phyloP scores from a whole-genome alignment of 768 basidiomycete species.

The Termitomyces sp. region DNA sequence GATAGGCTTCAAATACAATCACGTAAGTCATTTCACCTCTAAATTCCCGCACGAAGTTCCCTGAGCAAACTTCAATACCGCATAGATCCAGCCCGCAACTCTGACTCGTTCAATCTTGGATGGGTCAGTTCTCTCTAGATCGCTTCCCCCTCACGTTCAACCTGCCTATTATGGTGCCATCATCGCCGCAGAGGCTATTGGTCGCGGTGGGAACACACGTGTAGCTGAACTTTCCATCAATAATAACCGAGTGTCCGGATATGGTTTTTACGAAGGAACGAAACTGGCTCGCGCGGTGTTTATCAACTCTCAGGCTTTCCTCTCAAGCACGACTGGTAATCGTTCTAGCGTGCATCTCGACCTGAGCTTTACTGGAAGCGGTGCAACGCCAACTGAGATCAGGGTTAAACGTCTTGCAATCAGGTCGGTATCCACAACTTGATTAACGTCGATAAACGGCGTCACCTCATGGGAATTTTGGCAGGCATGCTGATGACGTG shows the following conservation, averaged over 20 bases:
- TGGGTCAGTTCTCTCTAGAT: constrained; percentile 41
- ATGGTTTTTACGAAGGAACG: constrained; percentile 51
- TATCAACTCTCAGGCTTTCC: constrained; percentile 53
- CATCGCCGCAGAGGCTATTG: constrained; percentile 53
- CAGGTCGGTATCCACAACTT: constrained; percentile 25
- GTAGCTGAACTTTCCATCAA: constrained; percentile 43
- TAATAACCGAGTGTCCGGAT: constrained; percentile 46
- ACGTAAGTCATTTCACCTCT: constrained; percentile 29
- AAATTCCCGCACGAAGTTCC: background rate
- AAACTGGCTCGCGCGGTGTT: constrained; percentile 44
- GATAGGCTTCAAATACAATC: constrained; percentile 67
- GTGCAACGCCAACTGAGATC: constrained; percentile 22
- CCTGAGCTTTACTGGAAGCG: constrained; percentile 28
- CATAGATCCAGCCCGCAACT: constrained; percentile 56
- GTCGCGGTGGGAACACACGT: constrained; percentile 31
- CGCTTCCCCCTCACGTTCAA: constrained; percentile 55
- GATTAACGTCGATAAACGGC: background rate
- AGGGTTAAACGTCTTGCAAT: constrained; percentile 44
- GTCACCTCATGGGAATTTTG: background rate
- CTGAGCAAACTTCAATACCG: background rate
- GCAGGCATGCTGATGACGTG: constrained; percentile 43
- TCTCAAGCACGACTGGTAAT: constrained; percentile 22
- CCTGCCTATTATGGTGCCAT: constrained; percentile 63
- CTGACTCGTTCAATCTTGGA: constrained; percentile 54
- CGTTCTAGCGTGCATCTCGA: constrained; percentile 36